These are phyloP conservation scores for Fallopia convolvulus DNA, from an alignment of 148 eudicot species.

Conservation along the genomic window DNA sequence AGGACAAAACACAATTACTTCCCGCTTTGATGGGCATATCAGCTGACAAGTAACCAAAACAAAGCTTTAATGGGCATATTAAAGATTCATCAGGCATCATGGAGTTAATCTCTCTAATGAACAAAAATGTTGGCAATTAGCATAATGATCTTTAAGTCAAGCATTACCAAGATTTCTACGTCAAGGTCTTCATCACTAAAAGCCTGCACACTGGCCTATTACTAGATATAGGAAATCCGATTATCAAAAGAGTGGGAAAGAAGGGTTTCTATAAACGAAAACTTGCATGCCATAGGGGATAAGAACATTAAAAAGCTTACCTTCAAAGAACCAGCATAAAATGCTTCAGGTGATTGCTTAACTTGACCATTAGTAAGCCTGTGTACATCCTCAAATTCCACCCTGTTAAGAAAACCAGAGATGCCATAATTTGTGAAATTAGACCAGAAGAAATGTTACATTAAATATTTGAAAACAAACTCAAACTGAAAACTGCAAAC, in stretches of 20 bases:
- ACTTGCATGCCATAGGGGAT: neutral
- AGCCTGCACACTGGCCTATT: conserved; percentile 95
- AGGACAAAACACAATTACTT: conserved; percentile 67
- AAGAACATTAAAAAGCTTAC: conserved; percentile 22
- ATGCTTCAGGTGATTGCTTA: conserved; percentile 90
- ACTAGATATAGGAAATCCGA: conserved; percentile 21
- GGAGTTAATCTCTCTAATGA: neutral
- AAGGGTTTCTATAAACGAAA: neutral
- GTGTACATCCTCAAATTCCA: conserved; percentile 86
- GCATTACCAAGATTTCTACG: conserved; percentile 86
- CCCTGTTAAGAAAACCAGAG: conserved; percentile 37
- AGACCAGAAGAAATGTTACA: neutral
- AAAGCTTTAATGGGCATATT: neutral
- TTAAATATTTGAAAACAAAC: neutral
- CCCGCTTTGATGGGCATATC: conserved; percentile 95
- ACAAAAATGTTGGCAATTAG: neutral
- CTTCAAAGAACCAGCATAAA: conserved; percentile 99
- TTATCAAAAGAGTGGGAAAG: neutral
- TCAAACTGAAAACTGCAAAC: neutral
- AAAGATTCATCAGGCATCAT: neutral
- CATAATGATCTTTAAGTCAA: neutral
- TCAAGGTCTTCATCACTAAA: conserved; percentile 95
- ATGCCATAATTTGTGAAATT: neutral
- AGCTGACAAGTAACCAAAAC: conserved; percentile 29
- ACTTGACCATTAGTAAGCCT: conserved; percentile 95